A percentile compares a stretch with the other conserved stretches of the same genome.
Conservation (phyloP, 2,329 filamentous ascomycete species). For the Ceratocystis diversiconidia region DNA sequence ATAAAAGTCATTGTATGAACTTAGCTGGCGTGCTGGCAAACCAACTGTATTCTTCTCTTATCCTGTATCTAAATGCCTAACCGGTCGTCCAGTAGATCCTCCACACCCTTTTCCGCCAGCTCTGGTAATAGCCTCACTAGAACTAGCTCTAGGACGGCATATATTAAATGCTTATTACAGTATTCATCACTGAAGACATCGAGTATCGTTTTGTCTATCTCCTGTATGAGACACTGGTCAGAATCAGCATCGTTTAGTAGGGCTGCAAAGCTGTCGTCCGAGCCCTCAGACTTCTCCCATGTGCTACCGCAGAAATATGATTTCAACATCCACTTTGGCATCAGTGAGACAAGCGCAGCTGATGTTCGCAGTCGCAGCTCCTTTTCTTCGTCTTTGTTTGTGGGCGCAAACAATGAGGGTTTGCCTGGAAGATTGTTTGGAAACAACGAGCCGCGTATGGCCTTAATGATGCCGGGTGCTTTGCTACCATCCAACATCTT, state of each 20-base stretch:
- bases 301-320: conserved; percentile 35
- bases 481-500: conserved; percentile 48
- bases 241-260: conserved; percentile 24
- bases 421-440: conserved; percentile 67
- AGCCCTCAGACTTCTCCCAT: conserved; percentile 19
- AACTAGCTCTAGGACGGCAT: conserved; percentile 65
- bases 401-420: conserved; percentile 45
- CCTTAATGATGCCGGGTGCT: conserved; percentile 53
- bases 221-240: conserved; percentile 37
- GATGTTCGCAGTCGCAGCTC: conserved; percentile 55
- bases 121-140: conserved; percentile 78
- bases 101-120: conserved; percentile 54
- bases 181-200: conserved; percentile 68
- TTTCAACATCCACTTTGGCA: conserved; percentile 34
- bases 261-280: conserved; percentile 19
- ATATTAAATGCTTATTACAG: conserved; percentile 85
- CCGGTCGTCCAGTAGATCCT: conserved; percentile 61
- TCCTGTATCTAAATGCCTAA: conserved; percentile 28
- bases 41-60: background rate
- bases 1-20: background rate
- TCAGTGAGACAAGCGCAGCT: conserved; percentile 37
- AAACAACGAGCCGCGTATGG: conserved; percentile 65
- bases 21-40: background rate
- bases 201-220: conserved; percentile 51
- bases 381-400: conserved; percentile 42